Evolutionary conservation across 192 early-diverging fungal genomes (phyloP).

Genomic region (Coemansia sp.): DNA sequence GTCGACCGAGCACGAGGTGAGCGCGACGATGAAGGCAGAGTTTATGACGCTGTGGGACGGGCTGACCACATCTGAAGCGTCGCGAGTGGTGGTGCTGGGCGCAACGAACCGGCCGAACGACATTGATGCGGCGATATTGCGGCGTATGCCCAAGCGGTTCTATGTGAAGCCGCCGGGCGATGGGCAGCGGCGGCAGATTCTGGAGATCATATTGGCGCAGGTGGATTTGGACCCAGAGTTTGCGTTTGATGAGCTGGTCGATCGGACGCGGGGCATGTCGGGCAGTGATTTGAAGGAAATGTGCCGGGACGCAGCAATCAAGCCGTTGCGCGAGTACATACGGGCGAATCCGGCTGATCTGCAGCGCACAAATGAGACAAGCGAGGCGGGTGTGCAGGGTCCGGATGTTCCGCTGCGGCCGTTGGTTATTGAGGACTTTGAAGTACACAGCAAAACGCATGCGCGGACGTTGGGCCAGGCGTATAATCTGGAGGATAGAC

Average conservation of each 20-base stretch:
- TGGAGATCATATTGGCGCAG: slow-evolving; percentile 73
- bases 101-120: slow-evolving; percentile 98
- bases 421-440: slow-evolving; percentile 37
- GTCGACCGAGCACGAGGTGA: slow-evolving; percentile 93
- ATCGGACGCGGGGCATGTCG: slow-evolving; percentile 76
- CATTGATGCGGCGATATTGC: slow-evolving; percentile 93
- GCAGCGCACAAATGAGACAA: slow-evolving; percentile 15
- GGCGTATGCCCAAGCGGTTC: slow-evolving; percentile 97
- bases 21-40: slow-evolving; percentile 99
- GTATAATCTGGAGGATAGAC: slow-evolving; percentile 36
- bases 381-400: not conserved
- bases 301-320: slow-evolving; percentile 94
- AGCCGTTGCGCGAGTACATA: slow-evolving; percentile 86
- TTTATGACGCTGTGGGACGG: slow-evolving; percentile 99
- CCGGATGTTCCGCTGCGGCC: slow-evolving; percentile 31
- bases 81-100: slow-evolving; percentile 75
- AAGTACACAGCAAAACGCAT: slow-evolving; percentile 24
- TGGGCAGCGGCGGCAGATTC: slow-evolving; percentile 81
- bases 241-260: slow-evolving; percentile 66
- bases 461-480: slow-evolving; percentile 32
- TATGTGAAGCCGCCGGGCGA: slow-evolving; percentile 79
- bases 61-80: slow-evolving; percentile 58
- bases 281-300: slow-evolving; percentile 97
- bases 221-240: slow-evolving; percentile 71
- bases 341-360: slow-evolving; percentile 53